These are phyloP conservation scores for Magnusiomyces fungicola DNA, from an alignment of 1,139 yeast species.

Conservation along the genomic window DNA sequence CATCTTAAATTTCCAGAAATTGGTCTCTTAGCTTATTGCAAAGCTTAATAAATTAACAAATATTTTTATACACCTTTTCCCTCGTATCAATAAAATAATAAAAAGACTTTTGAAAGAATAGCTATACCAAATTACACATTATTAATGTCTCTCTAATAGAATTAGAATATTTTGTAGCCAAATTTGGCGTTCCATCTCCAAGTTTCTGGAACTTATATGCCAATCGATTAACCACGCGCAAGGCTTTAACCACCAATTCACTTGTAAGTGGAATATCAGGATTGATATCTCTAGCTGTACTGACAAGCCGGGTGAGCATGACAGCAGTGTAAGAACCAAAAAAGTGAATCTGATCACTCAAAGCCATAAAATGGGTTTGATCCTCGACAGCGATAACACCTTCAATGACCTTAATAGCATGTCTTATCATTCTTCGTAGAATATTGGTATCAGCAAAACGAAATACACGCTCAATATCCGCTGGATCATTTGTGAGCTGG, in stretches of 20 bases:
- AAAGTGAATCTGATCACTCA: conserved; percentile 62
- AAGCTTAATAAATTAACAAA: too few species aligned
- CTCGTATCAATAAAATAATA: too few species aligned
- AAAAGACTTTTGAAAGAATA: too few species aligned
- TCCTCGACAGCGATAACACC: conserved; percentile 41
- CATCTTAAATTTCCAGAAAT: too few species aligned
- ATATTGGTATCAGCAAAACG: conserved; percentile 14
- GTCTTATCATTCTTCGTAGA: conserved; percentile 26
- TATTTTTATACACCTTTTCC: too few species aligned
- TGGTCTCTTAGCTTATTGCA: too few species aligned
- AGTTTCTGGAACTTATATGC: conserved; percentile 6
- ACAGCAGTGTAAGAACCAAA: conserved; percentile 47
- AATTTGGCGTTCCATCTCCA: conserved; percentile 16
- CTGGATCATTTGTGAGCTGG: conserved; percentile 4
- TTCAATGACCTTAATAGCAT: conserved; percentile 41
- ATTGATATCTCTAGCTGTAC: conserved; percentile 12
- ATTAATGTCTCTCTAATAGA: conserved; percentile 16
- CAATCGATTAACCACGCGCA: conserved; percentile 6
- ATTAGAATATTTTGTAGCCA: conserved; percentile 22
- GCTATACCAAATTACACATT: too few species aligned
- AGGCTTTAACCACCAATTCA: conserved; percentile 10
- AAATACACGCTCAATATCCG: conserved; percentile 14
- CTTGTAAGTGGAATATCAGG: conserved; percentile 9
- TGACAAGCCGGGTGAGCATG: conserved; percentile 35
- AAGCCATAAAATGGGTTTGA: conserved; percentile 51